Conservation (phyloP, 2,329 filamentous ascomycete species). For the Apiospora malaysiana region DNA sequence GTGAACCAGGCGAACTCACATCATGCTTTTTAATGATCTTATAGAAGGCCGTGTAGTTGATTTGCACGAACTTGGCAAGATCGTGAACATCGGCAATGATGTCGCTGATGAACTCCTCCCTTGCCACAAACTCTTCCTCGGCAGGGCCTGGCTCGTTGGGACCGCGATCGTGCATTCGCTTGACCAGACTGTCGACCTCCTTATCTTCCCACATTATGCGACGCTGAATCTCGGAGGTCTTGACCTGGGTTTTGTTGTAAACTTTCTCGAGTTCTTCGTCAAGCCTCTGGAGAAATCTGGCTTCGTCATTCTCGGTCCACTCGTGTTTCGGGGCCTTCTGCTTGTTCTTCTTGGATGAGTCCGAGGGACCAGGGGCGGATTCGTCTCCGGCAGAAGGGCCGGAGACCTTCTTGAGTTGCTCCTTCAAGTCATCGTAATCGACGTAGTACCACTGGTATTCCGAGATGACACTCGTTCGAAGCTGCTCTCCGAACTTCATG, state of each 20-base stretch:
- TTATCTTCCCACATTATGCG: constrained; percentile 92
- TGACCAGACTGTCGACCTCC: constrained; percentile 69
- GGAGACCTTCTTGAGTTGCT: constrained; percentile 77
- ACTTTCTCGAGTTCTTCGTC: constrained; percentile 97
- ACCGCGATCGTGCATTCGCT: constrained; percentile 70
- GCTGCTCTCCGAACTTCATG: constrained; percentile 94
- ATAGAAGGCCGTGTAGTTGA: constrained; percentile 99
- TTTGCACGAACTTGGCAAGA: constrained; percentile 94
- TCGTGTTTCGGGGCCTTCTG: constrained; percentile 53
- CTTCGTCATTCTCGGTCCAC: constrained; percentile 94
- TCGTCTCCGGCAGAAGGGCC: constrained; percentile 47
- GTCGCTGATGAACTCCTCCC: constrained; percentile 95
- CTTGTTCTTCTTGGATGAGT: constrained; percentile 37
- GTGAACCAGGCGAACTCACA: constrained; percentile 60
- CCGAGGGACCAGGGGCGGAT: constrained; percentile 45
- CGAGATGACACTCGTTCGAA: constrained; percentile 92
- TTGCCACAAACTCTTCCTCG: constrained; percentile 91
- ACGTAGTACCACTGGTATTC: constrained; percentile 99
- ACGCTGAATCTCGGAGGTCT: constrained; percentile 92
- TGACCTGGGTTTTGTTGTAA: constrained; percentile 95
- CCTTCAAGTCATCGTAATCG: constrained; percentile 93
- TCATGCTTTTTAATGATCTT: constrained; percentile 99
- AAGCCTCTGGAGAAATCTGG: constrained; percentile 82
- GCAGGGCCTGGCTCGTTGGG: constrained; percentile 65
- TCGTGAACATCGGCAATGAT: constrained; percentile 99